phyloP scores from a whole-genome alignment of 1,139 yeast species.

The Suhomyces ambrosiae region DNA sequence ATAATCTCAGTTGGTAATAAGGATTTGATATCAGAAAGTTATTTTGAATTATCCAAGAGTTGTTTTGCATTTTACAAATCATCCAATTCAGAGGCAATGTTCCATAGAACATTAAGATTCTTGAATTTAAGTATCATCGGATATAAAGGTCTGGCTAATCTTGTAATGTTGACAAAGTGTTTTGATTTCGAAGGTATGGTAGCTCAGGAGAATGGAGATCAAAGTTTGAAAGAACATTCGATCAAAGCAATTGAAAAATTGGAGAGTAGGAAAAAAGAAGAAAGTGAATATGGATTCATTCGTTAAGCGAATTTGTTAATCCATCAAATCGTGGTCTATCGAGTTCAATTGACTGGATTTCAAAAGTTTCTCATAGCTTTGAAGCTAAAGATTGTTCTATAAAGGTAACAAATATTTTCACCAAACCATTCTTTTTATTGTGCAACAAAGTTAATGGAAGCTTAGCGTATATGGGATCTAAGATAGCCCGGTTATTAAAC shows the following conservation, averaged over 20 bases:
- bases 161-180: conserved; percentile 32
- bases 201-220: conserved; percentile 28
- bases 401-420: too few species aligned
- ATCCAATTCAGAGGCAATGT: conserved; percentile 12
- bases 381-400: too few species aligned
- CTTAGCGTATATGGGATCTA: too few species aligned
- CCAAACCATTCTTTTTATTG: too few species aligned
- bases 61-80: conserved; percentile 25
- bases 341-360: too few species aligned
- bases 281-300: conserved; percentile 28
- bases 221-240: conserved; percentile 37
- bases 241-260: conserved; percentile 32
- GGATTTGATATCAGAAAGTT: conserved; percentile 39
- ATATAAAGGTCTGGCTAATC: conserved; percentile 35
- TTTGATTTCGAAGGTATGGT: conserved; percentile 39
- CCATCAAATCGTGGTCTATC: too few species aligned
- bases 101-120: conserved; percentile 34
- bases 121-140: conserved; percentile 48
- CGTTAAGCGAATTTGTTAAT: background rate
- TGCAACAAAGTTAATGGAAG: too few species aligned
- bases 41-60: conserved; percentile 38
- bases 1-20: conserved; percentile 38
- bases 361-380: too few species aligned
- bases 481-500: too few species aligned
- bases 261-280: conserved; percentile 30